Conservation (phyloP, 331 rosid genomes). For the Spiraea crenata region DNA sequence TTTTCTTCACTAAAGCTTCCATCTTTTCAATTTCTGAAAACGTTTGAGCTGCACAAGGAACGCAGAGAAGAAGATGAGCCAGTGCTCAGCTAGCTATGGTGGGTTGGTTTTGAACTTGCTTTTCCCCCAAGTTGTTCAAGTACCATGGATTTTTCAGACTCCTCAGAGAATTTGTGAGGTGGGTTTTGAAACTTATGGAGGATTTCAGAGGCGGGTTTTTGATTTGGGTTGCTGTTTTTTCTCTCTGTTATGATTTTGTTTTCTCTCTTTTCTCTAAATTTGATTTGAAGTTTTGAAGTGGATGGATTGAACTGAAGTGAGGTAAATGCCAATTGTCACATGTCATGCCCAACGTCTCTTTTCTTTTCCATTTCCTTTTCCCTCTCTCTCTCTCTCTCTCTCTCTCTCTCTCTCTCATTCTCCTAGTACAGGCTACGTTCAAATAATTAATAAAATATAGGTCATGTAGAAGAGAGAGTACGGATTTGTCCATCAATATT, state of each 20-base stretch:
- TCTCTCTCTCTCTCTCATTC: constrained; percentile 22
- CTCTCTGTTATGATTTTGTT: constrained; percentile 12
- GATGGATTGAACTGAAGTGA: constrained; percentile 7
- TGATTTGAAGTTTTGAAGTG: constrained; percentile 40
- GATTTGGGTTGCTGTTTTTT: not conserved
- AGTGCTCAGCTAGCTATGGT: constrained; percentile 17
- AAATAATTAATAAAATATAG: constrained; percentile 41
- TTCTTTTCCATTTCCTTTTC: not conserved
- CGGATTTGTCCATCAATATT: not conserved
- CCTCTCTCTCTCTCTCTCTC: not conserved
- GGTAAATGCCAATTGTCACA: constrained; percentile 45
- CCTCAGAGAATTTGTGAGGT: constrained; percentile 19
- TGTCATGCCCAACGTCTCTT: constrained; percentile 77
- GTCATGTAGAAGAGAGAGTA: constrained; percentile 21
- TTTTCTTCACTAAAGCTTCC: constrained; percentile 57
- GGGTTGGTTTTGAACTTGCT: constrained; percentile 1
- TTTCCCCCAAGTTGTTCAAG: not conserved
- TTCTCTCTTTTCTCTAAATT: constrained; percentile 7
- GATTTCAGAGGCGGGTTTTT: not conserved
- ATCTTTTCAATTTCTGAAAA: constrained; percentile 42
- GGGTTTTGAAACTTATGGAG: constrained; percentile 24
- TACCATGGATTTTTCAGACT: constrained; percentile 6
- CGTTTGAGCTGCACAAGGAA: constrained; percentile 28
- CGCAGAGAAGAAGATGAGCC: constrained; percentile 26
- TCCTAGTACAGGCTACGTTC: constrained; percentile 32